Base-by-base conservation (phyloP, 192 early-diverging fungal genomes). In the Coemansia sp. region DNA sequence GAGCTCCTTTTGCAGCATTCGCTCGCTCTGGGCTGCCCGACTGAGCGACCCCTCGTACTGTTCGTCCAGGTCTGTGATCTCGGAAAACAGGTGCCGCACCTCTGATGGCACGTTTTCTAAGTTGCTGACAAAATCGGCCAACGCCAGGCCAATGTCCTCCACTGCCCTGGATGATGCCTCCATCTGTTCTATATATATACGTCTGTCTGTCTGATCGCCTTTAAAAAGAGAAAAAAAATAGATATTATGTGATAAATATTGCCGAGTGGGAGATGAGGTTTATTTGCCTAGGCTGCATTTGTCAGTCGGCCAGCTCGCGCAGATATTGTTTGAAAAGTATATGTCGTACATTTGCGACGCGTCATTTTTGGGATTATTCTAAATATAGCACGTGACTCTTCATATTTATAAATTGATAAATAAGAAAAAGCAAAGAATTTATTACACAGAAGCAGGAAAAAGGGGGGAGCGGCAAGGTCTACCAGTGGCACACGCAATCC, bases 101-200 rank as follows among this genome's bases (percentile, higher is more conserved):
- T 83, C 80, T 0, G 80, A 78, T 0, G 80, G 80, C 46, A 83
- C 72, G 48, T 77, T 83, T 12, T 78, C 80, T 66, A 83, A 60
- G 62, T 75, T 83, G 61, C 76, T 66, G 70, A 83, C 80, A 83
- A 83, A 75, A 57, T 83, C 80, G 0, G 76, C 80, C 12, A 83
- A 49, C 40, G 67, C 80, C 4, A 83, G 64, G 9, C 80, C 80
- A 52, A 83, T 78, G 11, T 83, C 80, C 43, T 83, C 80, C 80
- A 83, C 78, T 5, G 18, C 22, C 26, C 15, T 1, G 1, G 43
- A 45, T 6, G 15, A 45, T 45, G 43, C 3, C 2, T 45, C 32
- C 32, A 32, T 32, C 32, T 2, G 1, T 1, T 32, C 32, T 32
- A 4, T 32, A 32, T 32, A 2, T 32, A 32, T 32, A 4, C 32